Evolutionary conservation across 495 filamentous ascomycete genomes (phyloP).

Genomic region (Penicillium malachiteum): DNA sequence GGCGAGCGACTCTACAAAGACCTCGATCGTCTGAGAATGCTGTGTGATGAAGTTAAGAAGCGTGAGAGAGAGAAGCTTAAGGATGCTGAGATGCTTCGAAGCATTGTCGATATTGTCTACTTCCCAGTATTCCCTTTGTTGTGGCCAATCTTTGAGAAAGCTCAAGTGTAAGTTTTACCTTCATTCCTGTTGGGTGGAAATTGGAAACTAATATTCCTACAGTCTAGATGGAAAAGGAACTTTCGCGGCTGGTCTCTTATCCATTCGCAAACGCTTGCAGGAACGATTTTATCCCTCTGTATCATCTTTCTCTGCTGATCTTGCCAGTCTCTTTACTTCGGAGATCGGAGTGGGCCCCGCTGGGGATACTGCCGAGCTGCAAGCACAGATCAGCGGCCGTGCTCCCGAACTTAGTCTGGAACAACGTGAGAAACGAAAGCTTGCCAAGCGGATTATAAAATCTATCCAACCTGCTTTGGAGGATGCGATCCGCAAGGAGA

Average conservation of each 20-base stretch:
- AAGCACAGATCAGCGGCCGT: constrained; percentile 53
- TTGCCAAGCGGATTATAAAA: constrained; percentile 83
- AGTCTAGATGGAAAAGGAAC: constrained; percentile 73
- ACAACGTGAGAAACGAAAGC: constrained; percentile 62
- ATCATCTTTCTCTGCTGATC: constrained; percentile 68
- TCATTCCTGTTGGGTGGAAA: neutral
- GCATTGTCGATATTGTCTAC: constrained; percentile 81
- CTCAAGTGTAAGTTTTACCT: constrained; percentile 57
- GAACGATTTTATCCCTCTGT: constrained; percentile 74
- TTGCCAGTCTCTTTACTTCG: constrained; percentile 65
- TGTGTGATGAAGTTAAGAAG: constrained; percentile 68
- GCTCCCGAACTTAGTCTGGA: constrained; percentile 58
- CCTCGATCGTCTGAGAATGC: constrained; percentile 65
- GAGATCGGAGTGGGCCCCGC: constrained; percentile 60
- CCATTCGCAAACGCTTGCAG: constrained; percentile 64
- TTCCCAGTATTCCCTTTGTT: constrained; percentile 82
- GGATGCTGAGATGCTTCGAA: constrained; percentile 69
- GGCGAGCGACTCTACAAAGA: constrained; percentile 72
- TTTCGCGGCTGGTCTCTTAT: constrained; percentile 63
- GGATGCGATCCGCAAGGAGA: constrained; percentile 73
- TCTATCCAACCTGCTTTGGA: constrained; percentile 74
- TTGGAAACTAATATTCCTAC: constrained; percentile 34
- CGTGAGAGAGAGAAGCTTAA: constrained; percentile 73
- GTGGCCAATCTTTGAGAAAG: constrained; percentile 77
- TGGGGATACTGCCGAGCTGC: constrained; percentile 51